Evolutionary conservation across 257 asterid genomes (phyloP).

Genomic region (Solanum pinnatisectum): DNA sequence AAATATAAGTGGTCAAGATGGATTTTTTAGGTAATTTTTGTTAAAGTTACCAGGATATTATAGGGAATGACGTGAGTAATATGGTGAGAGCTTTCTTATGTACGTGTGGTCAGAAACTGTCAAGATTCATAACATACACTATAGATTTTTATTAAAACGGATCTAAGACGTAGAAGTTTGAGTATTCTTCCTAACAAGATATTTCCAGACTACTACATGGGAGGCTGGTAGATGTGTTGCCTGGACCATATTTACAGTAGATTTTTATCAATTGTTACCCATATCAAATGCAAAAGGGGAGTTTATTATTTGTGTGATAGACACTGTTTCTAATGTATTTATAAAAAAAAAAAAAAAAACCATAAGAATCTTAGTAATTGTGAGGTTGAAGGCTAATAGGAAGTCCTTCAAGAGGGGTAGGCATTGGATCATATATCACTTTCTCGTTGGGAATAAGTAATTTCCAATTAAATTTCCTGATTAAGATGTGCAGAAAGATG

Average conservation of each 20-base stretch:
- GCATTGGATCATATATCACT: slow-evolving; percentile 44
- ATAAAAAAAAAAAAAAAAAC: background rate
- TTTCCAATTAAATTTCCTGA: slow-evolving; percentile 34
- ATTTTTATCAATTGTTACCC: background rate
- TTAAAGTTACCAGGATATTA: no score
- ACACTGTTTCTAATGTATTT: background rate
- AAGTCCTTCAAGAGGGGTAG: slow-evolving; percentile 46
- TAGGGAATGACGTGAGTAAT: no score
- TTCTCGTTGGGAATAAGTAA: slow-evolving; percentile 28
- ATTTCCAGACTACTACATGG: no score
- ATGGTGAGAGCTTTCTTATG: no score
- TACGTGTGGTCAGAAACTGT: no score
- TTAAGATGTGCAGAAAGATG: slow-evolving; percentile 34
- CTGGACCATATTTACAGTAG: background rate
- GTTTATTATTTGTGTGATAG: no score
- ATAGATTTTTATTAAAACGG: no score
- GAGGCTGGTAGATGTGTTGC: background rate
- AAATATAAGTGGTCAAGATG: no score
- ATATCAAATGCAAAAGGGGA: background rate
- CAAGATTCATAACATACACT: no score
- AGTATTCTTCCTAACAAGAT: no score
- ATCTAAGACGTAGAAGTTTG: no score
- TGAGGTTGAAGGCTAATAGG: slow-evolving; percentile 32
- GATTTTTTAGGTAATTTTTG: no score
- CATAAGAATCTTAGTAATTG: background rate